Percentiles rank a stretch among this genome's conserved stretches.
These are phyloP conservation scores for Naegleria lovaniensis DNA, from an alignment of 208 protist genomes.

Conservation along the genomic window DNA sequence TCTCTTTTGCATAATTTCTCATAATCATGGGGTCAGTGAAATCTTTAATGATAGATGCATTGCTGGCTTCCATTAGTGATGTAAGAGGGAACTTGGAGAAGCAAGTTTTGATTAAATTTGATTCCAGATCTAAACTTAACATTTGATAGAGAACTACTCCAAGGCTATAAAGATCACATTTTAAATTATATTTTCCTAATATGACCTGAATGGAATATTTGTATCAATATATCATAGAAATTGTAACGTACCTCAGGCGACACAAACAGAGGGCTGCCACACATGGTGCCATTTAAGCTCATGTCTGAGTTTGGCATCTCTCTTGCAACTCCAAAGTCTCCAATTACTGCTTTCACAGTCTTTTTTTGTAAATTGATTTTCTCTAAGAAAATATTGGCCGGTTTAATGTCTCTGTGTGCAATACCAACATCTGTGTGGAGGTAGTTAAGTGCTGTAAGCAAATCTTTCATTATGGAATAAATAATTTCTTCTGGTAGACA, in stretches of 20 bases:
- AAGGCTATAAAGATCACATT: constrained; percentile 34
- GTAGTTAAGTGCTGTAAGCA: not conserved
- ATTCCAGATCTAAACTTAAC: not conserved
- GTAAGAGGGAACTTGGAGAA: too few relatives aligned
- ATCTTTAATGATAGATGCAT: too few relatives aligned
- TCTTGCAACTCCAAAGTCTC: constrained; percentile 72
- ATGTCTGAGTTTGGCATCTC: not conserved
- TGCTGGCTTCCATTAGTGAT: too few relatives aligned
- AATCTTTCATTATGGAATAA: not conserved
- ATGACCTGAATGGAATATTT: constrained; percentile 31
- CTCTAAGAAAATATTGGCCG: constrained; percentile 74
- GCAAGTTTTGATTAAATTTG: too few relatives aligned
- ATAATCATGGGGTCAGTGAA: too few relatives aligned
- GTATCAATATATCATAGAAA: constrained; percentile 32
- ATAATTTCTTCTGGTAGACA: not conserved
- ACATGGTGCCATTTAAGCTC: constrained; percentile 26
- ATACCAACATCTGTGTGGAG: constrained; percentile 42
- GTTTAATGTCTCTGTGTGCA: constrained; percentile 82
- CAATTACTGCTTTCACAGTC: constrained; percentile 57
- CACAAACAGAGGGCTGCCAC: too few relatives aligned
- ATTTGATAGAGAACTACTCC: constrained; percentile 41
- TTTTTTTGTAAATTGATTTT: constrained; percentile 26
- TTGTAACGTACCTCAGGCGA: too few relatives aligned
- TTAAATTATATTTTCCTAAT: constrained; percentile 29
- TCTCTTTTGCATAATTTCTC: too few relatives aligned